Conservation (phyloP, 2,329 filamentous ascomycete genomes). For the Ceratocystis diversiconidia region DNA sequence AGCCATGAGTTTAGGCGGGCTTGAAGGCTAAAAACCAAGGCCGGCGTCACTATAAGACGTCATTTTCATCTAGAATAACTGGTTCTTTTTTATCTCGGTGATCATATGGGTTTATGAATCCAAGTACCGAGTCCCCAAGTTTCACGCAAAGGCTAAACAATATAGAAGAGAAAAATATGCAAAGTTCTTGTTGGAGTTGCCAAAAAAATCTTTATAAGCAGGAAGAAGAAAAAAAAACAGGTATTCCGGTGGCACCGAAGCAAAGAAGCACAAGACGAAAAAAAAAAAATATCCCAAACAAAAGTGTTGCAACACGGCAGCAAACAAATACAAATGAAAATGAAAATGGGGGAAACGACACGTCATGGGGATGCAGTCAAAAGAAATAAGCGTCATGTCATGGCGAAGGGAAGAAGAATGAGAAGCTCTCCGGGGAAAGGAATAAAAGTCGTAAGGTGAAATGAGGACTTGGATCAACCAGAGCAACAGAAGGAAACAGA, state of each 20-base stretch:
- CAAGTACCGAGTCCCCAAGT: too few relatives aligned
- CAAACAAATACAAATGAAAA: constrained; percentile 1
- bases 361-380: constrained; percentile 3
- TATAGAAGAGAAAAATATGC: not conserved
- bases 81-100: too few relatives aligned
- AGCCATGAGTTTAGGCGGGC: too few relatives aligned
- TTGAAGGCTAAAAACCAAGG: too few relatives aligned
- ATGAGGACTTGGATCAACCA: not conserved
- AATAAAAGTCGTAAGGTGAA: not conserved
- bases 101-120: too few relatives aligned
- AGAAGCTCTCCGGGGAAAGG: not conserved
- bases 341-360: constrained; percentile 5
- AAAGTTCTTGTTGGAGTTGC: not conserved
- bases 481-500: not conserved
- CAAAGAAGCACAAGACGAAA: not conserved
- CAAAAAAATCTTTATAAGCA: not conserved
- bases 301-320: not conserved
- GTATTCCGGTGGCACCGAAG: not conserved
- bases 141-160: not conserved
- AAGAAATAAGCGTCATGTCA: not conserved
- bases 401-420: not conserved
- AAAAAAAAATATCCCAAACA: not conserved
- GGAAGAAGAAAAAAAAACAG: not conserved
- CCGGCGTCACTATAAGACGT: too few relatives aligned
- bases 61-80: too few relatives aligned